A percentile compares a stretch with the other conserved stretches of the same genome.
phyloP scores from a whole-genome alignment of 192 early-diverging fungal genomes.

The Backusella psychrophila region DNA sequence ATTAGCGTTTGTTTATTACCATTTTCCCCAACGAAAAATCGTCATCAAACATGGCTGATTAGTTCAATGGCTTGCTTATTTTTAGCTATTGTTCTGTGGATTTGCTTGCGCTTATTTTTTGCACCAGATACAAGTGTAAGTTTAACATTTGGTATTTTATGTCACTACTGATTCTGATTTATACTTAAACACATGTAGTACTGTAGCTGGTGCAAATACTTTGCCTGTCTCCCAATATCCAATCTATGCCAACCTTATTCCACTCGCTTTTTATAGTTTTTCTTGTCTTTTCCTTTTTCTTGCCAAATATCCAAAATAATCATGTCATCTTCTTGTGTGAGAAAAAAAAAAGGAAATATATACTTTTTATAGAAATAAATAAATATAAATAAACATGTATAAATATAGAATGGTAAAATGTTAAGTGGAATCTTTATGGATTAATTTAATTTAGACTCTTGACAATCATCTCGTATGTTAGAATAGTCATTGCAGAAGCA shows the following conservation, averaged over 20 bases:
- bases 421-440: not conserved
- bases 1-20: not conserved
- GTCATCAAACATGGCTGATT: not conserved
- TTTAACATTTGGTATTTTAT: not conserved
- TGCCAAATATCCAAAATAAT: too few relatives aligned
- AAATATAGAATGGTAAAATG: not conserved
- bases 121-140: not conserved
- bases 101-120: not conserved
- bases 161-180: not conserved
- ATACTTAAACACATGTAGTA: not conserved
- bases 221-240: not conserved
- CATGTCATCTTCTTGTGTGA: not conserved
- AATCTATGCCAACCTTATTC: not conserved
- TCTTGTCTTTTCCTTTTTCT: too few relatives aligned
- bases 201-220: not conserved
- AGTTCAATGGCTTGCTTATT: not conserved
- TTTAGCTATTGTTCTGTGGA: not conserved
- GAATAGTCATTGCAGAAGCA: constrained; percentile 77
- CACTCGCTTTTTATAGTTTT: not conserved
- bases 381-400: not conserved
- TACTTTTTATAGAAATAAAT: too few relatives aligned
- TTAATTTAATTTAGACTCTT: not conserved
- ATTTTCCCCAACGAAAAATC: not conserved
- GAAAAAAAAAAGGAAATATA: not conserved
- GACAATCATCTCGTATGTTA: constrained; percentile 72